Evolutionary conservation across 306 rosid genomes (phyloP).

Genomic region (Cercis canadensis): DNA sequence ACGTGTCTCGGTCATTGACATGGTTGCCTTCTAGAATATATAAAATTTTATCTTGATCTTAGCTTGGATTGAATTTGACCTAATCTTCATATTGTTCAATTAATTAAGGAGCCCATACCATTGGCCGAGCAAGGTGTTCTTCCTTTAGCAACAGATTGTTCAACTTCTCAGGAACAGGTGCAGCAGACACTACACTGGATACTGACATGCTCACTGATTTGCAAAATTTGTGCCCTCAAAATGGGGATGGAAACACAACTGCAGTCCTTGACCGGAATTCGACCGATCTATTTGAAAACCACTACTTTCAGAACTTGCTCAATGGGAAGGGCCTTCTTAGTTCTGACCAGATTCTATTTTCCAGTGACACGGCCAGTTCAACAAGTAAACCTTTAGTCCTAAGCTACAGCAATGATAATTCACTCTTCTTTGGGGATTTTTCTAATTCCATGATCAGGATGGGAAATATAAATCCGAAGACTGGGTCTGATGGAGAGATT

Average conservation of each 20-base stretch:
- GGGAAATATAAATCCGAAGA: slow-evolving; percentile 73
- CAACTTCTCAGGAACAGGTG: slow-evolving; percentile 71
- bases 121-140: slow-evolving; percentile 73
- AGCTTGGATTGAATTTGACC: too few relatives aligned
- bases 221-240: slow-evolving; percentile 68
- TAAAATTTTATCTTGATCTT: too few relatives aligned
- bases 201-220: slow-evolving; percentile 54
- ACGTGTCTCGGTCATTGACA: too few relatives aligned
- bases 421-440: slow-evolving; percentile 65
- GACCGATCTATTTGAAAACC: slow-evolving; percentile 77
- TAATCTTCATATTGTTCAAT: neutral
- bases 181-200: slow-evolving; percentile 68
- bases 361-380: slow-evolving; percentile 50
- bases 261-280: slow-evolving; percentile 73
- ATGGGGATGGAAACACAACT: slow-evolving; percentile 65
- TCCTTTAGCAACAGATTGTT: slow-evolving; percentile 70
- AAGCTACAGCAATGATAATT: slow-evolving; percentile 48
- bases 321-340: slow-evolving; percentile 67
- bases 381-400: slow-evolving; percentile 63
- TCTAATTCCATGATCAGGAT: slow-evolving; percentile 75
- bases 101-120: slow-evolving; percentile 78
- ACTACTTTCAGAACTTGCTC: slow-evolving; percentile 72
- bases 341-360: slow-evolving; percentile 76
- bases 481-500: slow-evolving; percentile 77
- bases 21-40: too few relatives aligned